phyloP scores from a whole-genome alignment of 164 flowering plant genomes.

The Vitis riparia region DNA sequence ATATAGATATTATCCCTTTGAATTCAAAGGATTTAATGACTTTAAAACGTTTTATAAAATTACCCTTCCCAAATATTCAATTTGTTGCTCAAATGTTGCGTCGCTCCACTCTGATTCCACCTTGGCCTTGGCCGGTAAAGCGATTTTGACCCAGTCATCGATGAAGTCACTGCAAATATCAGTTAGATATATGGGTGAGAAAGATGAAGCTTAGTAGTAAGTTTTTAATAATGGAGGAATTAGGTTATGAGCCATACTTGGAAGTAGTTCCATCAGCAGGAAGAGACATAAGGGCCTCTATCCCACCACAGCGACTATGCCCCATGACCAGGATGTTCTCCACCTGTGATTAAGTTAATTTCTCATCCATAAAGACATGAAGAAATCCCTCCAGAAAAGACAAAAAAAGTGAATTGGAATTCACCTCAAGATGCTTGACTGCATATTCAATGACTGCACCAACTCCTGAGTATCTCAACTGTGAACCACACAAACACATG shows the following conservation, averaged over 20 bases:
- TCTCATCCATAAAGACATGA: too few species aligned
- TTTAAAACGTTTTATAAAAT: neutral
- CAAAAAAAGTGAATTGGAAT: too few species aligned
- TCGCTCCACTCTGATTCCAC: slow-evolving; percentile 2
- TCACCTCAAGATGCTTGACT: slow-evolving; percentile 55
- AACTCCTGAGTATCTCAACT: slow-evolving; percentile 53
- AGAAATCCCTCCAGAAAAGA: too few species aligned
- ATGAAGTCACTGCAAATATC: slow-evolving; percentile 27
- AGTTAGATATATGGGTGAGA: too few species aligned
- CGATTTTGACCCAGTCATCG: slow-evolving; percentile 31
- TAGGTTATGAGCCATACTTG: slow-evolving; percentile 8
- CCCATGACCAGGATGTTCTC: slow-evolving; percentile 34
- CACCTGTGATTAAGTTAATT: slow-evolving; percentile 16
- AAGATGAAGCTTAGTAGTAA: too few species aligned
- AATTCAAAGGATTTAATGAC: too few species aligned
- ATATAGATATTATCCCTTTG: too few species aligned
- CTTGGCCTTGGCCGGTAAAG: slow-evolving; percentile 26
- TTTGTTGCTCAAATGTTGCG: slow-evolving; percentile 3
- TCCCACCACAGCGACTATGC: slow-evolving; percentile 40
- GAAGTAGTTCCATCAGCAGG: slow-evolving; percentile 13
- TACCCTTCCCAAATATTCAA: slow-evolving; percentile 27
- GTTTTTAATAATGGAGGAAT: neutral
- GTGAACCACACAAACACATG: slow-evolving; percentile 3
- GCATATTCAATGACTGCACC: slow-evolving; percentile 80
- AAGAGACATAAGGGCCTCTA: slow-evolving; percentile 22